Percentiles rank a stretch among this genome's conserved stretches.
These are phyloP conservation scores for Salvia miltiorrhiza DNA, from an alignment of 257 asterid species.

Conservation along the genomic window DNA sequence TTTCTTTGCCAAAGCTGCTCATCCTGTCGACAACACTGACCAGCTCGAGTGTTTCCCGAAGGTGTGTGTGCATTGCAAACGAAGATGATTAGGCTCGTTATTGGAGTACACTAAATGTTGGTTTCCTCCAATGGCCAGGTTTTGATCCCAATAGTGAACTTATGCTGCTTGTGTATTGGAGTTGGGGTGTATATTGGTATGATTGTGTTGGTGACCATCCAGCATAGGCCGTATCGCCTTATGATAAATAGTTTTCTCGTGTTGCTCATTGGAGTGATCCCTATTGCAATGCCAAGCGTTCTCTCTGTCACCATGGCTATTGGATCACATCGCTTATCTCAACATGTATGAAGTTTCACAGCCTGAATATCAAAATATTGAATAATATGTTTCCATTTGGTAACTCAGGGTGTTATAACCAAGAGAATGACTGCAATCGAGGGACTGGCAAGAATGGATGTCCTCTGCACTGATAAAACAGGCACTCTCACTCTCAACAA, in stretches of 20 bases:
- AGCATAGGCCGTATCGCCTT: slow-evolving; percentile 45
- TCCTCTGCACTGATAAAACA: slow-evolving; percentile 78
- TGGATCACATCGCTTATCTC: slow-evolving; percentile 76
- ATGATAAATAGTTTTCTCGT: slow-evolving; percentile 66
- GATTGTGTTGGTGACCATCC: slow-evolving; percentile 55
- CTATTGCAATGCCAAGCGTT: slow-evolving; percentile 84
- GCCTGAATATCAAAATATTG: not conserved
- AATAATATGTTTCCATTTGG: not conserved
- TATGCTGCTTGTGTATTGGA: slow-evolving; percentile 77
- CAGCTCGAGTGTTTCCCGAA: slow-evolving; percentile 48
- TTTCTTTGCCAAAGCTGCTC: slow-evolving; percentile 56
- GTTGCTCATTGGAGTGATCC: slow-evolving; percentile 71
- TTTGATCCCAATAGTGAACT: slow-evolving; percentile 77
- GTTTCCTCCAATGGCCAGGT: slow-evolving; percentile 34
- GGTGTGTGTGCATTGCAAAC: not conserved
- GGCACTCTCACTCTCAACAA: slow-evolving; percentile 80
- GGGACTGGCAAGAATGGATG: slow-evolving; percentile 92
- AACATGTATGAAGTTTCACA: slow-evolving; percentile 11
- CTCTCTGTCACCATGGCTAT: slow-evolving; percentile 83
- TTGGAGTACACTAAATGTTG: not conserved
- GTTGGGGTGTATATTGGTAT: slow-evolving; percentile 56
- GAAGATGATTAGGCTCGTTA: not conserved
- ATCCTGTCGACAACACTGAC: slow-evolving; percentile 48
- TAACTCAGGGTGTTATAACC: slow-evolving; percentile 67
- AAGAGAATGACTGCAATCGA: slow-evolving; percentile 90